Evolutionary conservation across 441 rosid species (phyloP).

Genomic region (Erysimum pusillum): DNA sequence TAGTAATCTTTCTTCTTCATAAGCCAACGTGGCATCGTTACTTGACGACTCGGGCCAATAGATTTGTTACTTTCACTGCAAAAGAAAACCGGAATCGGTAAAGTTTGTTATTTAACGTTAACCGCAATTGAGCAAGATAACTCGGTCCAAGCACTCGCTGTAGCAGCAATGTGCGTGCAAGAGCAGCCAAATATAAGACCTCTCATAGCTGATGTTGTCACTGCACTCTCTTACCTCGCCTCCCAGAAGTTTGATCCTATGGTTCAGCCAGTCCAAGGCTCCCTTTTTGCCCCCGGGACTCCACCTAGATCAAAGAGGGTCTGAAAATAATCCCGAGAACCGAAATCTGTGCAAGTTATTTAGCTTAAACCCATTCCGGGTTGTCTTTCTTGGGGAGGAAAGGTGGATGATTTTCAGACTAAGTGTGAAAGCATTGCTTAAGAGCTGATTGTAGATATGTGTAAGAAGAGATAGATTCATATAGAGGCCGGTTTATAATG

Average conservation of each 20-base stretch:
- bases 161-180: slow-evolving; percentile 73
- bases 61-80: slow-evolving; percentile 17
- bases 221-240: slow-evolving; percentile 65
- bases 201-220: slow-evolving; percentile 67
- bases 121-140: not conserved
- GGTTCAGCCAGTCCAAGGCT: slow-evolving; percentile 52
- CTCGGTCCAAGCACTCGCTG: slow-evolving; percentile 65
- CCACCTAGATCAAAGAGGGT: slow-evolving; percentile 58
- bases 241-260: slow-evolving; percentile 56
- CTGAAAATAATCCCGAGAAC: slow-evolving; percentile 29
- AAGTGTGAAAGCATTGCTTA: slow-evolving; percentile 9
- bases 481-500: slow-evolving; percentile 33
- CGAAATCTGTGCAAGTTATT: slow-evolving; percentile 9
- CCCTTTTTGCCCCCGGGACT: slow-evolving; percentile 51
- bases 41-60: not conserved
- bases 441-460: slow-evolving; percentile 39
- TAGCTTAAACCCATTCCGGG: slow-evolving; percentile 12
- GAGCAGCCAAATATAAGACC: slow-evolving; percentile 70
- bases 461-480: slow-evolving; percentile 18
- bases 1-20: slow-evolving; percentile 5
- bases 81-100: not conserved
- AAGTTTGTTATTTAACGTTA: not conserved
- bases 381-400: slow-evolving; percentile 21
- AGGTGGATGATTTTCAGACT: slow-evolving; percentile 8
- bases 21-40: not conserved